A percentile compares a stretch with the other conserved stretches of the same genome.
Evolutionary conservation across 352 stramenopile species (phyloP).

Genomic region (Pythium rhizo-oryzae): DNA sequence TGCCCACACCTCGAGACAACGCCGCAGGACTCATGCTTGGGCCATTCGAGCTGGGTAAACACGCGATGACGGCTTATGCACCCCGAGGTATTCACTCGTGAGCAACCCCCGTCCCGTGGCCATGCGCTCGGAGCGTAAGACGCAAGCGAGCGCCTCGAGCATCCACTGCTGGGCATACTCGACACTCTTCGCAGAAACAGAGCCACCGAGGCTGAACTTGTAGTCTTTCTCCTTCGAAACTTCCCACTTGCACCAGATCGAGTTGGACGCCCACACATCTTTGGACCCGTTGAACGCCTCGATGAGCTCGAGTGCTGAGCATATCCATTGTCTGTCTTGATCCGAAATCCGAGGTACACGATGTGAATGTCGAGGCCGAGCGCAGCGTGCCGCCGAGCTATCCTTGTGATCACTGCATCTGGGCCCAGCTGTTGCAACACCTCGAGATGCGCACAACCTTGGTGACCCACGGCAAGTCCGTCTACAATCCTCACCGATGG

Average conservation of each 20-base stretch:
- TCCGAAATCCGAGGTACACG: not conserved
- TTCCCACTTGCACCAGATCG: not conserved
- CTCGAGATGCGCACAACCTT: not conserved
- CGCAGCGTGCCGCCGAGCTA: no score
- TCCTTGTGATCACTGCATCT: not conserved
- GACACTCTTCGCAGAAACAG: not conserved
- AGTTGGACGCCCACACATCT: slow-evolving; percentile 6
- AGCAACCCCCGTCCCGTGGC: not conserved
- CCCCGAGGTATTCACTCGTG: no score
- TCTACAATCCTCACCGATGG: no score
- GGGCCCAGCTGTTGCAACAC: not conserved
- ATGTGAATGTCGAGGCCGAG: not conserved
- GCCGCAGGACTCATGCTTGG: no score
- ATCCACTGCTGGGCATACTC: not conserved
- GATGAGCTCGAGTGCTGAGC: not conserved
- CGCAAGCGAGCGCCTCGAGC: slow-evolving; percentile 1
- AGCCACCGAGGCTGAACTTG: not conserved
- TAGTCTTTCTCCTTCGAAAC: not conserved
- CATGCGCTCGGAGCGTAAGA: no score
- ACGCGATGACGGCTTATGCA: no score
- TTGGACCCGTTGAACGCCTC: not conserved
- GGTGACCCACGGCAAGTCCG: no score
- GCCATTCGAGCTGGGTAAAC: no score
- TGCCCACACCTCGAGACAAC: no score
- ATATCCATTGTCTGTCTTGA: not conserved